Evolutionary conservation across 495 filamentous ascomycete species (phyloP).

Genomic region (Xylaria castorea): DNA sequence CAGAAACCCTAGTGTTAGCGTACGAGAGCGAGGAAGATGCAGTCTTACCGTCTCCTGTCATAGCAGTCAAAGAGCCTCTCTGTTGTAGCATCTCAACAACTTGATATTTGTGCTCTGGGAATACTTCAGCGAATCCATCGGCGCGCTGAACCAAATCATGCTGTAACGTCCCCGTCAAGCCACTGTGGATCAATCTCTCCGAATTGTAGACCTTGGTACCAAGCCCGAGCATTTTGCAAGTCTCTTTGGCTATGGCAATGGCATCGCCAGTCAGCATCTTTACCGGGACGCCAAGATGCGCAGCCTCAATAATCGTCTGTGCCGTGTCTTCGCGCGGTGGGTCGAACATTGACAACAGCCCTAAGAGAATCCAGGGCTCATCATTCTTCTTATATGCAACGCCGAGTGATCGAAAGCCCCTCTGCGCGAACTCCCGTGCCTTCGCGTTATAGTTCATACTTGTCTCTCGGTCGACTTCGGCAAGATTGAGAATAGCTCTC

Average conservation of each 20-base stretch:
- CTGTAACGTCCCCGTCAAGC: slow-evolving; percentile 87
- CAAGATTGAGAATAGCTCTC: slow-evolving; percentile 77
- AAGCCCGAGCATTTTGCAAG: slow-evolving; percentile 84
- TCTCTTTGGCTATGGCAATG: slow-evolving; percentile 89
- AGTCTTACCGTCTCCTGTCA: slow-evolving; percentile 83
- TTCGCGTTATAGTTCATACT: slow-evolving; percentile 81
- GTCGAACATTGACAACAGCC: slow-evolving; percentile 90
- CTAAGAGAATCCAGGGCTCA: slow-evolving; percentile 83
- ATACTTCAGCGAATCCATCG: slow-evolving; percentile 94
- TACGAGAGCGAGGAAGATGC: neutral
- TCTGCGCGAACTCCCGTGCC: slow-evolving; percentile 83
- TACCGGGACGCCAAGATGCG: slow-evolving; percentile 82
- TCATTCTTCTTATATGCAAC: slow-evolving; percentile 83
- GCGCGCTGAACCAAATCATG: slow-evolving; percentile 93
- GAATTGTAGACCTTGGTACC: slow-evolving; percentile 95
- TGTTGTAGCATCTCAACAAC: slow-evolving; percentile 97
- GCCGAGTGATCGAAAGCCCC: slow-evolving; percentile 91
- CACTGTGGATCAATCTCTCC: slow-evolving; percentile 79
- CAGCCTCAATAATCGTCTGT: slow-evolving; percentile 86
- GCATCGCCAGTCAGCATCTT: slow-evolving; percentile 98
- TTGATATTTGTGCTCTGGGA: slow-evolving; percentile 97
- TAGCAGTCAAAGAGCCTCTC: slow-evolving; percentile 92
- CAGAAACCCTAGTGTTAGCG: neutral
- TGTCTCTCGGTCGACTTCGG: slow-evolving; percentile 74
- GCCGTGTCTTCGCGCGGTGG: slow-evolving; percentile 90